Evolutionary conservation across 331 rosid genomes (phyloP), one percentile per base, ranked within the genome.

Genomic region (Telfairia occidentalis): DNA sequence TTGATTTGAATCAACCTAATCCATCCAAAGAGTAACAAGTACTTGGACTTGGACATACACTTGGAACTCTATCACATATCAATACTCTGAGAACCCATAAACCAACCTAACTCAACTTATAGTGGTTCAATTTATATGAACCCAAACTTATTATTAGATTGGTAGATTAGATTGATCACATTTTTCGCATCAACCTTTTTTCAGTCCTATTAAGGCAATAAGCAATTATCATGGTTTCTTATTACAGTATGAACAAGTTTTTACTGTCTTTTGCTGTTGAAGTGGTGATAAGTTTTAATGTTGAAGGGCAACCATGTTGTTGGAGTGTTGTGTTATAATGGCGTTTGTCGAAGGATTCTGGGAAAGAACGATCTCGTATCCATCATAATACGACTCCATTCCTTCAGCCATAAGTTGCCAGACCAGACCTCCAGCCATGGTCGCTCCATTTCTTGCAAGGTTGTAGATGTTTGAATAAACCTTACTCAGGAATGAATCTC

Each of bases 381-480:
- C 75, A 46, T 71, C 75, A 0, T 71, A 29, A 9, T 45, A 71
- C 4, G 59, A 71, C 40, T 71, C 75, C 58, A 71, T 71, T 71
- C n/a, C 58, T 16, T 71, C 1, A 71, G 58, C 58, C 75, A 71
- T 46, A 9, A 71, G 15, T 71, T 71, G 58, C 58, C 75, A 45
- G 21, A 70, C 75, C 28, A 70, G 15, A 70, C 75, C 75, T 23
- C 75, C 75, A 45, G 57, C 75, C 75, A 70, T 70, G 40, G 38
- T 70, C 46, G 58, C 58, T 46, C 57, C 75, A 16, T 70, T 45
- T 70, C 26, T 71, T 71, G 75, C 58, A 71, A 71, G 58, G 37
- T 28, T 45, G 28, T 45, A 71, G 58, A 71, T 71, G 30, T 28
- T 16, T 46, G 40, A 42, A 46, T 71, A 71, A 46, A 71, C 75